Evolutionary conservation across 2,329 filamentous ascomycete species (phyloP).

Genomic region (Triangularia setosa): DNA sequence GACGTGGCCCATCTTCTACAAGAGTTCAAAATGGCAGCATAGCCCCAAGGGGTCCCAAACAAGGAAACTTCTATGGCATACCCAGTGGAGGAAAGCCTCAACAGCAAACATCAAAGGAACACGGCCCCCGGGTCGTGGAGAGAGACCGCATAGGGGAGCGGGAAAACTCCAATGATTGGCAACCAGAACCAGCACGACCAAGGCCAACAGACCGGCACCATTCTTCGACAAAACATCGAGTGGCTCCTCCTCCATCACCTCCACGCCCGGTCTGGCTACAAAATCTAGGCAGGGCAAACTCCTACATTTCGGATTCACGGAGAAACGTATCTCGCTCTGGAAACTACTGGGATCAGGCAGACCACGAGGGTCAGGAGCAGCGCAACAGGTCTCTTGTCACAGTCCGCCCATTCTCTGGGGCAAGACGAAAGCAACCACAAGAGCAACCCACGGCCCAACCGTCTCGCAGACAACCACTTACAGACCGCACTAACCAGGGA

Average conservation of each 20-base stretch:
- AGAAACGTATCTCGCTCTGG: neutral
- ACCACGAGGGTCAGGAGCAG: neutral
- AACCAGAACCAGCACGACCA: too few species aligned
- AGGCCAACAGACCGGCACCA: neutral
- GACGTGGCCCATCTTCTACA: neutral
- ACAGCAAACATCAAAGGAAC: too few species aligned
- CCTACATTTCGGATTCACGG: neutral
- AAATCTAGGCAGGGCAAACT: neutral
- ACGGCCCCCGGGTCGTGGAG: too few species aligned
- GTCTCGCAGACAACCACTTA: neutral
- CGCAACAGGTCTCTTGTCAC: neutral
- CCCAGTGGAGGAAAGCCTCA: neutral
- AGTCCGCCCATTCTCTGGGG: neutral
- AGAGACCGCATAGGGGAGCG: too few species aligned
- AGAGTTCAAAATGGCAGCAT: neutral
- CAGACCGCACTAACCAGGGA: neutral
- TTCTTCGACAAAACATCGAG: neutral
- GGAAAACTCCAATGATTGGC: too few species aligned
- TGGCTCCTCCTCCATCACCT: neutral
- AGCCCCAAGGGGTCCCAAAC: neutral
- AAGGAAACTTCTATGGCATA: neutral
- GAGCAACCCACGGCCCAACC: neutral
- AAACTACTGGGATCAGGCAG: neutral
- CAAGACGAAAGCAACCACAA: neutral
- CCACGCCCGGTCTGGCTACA: neutral